Conservation (phyloP, 306 rosid species). For the Lathyrus sativus region DNA sequence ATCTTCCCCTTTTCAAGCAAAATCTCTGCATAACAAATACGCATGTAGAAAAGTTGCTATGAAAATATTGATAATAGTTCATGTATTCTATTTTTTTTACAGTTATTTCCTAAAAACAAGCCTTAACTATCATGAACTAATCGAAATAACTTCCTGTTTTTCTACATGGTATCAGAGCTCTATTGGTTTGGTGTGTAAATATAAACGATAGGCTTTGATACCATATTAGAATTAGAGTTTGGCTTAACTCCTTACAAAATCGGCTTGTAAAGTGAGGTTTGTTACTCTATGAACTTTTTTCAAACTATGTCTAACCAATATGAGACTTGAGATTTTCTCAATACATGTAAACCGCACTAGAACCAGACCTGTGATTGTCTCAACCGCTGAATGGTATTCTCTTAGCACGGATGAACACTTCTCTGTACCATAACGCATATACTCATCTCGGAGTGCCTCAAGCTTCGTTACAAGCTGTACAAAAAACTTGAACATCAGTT, state of each 20-base stretch:
- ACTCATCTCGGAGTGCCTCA: slow-evolving; percentile 93
- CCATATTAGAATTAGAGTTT: too few relatives aligned
- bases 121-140: slow-evolving; percentile 31
- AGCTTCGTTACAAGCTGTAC: slow-evolving; percentile 89
- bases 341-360: slow-evolving; percentile 35
- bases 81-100: slow-evolving; percentile 20
- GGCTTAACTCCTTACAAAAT: too few relatives aligned
- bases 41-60: slow-evolving; percentile 22
- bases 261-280: too few relatives aligned
- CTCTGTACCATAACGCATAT: slow-evolving; percentile 85
- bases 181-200: too few relatives aligned
- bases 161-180: too few relatives aligned
- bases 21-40: slow-evolving; percentile 65
- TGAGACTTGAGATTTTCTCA: too few relatives aligned
- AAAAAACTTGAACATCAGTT: slow-evolving; percentile 40
- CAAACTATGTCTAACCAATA: too few relatives aligned
- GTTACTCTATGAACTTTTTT: too few relatives aligned
- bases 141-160: slow-evolving; percentile 24
- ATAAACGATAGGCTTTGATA: too few relatives aligned
- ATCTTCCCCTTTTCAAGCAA: slow-evolving; percentile 84
- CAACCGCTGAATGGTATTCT: slow-evolving; percentile 80
- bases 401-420: slow-evolving; percentile 70
- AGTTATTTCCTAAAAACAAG: slow-evolving; percentile 2
- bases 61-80: slow-evolving; percentile 11
- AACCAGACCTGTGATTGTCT: slow-evolving; percentile 86